Evolutionary conservation across 2,329 filamentous ascomycete genomes (phyloP).

Genomic region (Penicillium brevicompactum): DNA sequence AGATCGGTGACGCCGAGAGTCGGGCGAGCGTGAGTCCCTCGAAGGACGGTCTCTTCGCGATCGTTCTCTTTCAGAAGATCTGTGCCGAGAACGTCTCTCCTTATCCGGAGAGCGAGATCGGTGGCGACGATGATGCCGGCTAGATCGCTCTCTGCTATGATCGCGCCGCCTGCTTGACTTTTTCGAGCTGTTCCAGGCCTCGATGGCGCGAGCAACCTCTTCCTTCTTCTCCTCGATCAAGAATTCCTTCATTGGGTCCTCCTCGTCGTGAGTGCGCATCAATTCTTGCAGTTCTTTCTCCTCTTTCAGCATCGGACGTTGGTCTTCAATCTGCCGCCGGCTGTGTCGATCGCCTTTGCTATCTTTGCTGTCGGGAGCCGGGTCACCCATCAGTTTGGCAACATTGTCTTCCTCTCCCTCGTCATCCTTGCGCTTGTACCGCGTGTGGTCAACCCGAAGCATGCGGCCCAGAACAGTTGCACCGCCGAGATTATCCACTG

Average conservation of each 20-base stretch:
- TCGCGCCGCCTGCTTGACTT: slow-evolving; percentile 40
- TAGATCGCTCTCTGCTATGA: slow-evolving; percentile 41
- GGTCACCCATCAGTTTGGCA: slow-evolving; percentile 52
- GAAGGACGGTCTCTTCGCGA: slow-evolving; percentile 30
- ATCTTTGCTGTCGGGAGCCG: slow-evolving; percentile 27
- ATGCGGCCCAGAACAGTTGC: slow-evolving; percentile 78
- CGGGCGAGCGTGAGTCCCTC: slow-evolving; percentile 33
- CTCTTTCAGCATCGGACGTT: slow-evolving; percentile 71
- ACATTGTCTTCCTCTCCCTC: slow-evolving; percentile 54
- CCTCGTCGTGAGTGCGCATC: slow-evolving; percentile 81
- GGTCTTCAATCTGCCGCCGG: slow-evolving; percentile 43
- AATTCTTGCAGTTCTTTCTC: slow-evolving; percentile 77
- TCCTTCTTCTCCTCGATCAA: slow-evolving; percentile 89
- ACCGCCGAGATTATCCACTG: slow-evolving; percentile 93
- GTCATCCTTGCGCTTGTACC: slow-evolving; percentile 87
- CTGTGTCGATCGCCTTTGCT: slow-evolving; percentile 41
- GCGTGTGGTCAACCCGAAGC: slow-evolving; percentile 85
- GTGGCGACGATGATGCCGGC: slow-evolving; percentile 48
- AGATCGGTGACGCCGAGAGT: slow-evolving; percentile 26
- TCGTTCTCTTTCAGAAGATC: slow-evolving; percentile 30
- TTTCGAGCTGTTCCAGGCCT: slow-evolving; percentile 55
- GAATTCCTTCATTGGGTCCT: slow-evolving; percentile 96
- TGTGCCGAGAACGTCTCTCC: slow-evolving; percentile 27
- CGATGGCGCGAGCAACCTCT: slow-evolving; percentile 73
- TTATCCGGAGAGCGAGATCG: slow-evolving; percentile 38